Percentiles rank a stretch among this genome's conserved stretches.
Evolutionary conservation across 2,329 filamentous ascomycete genomes (phyloP).

Genomic region (Berkeleyomyces basicola): DNA sequence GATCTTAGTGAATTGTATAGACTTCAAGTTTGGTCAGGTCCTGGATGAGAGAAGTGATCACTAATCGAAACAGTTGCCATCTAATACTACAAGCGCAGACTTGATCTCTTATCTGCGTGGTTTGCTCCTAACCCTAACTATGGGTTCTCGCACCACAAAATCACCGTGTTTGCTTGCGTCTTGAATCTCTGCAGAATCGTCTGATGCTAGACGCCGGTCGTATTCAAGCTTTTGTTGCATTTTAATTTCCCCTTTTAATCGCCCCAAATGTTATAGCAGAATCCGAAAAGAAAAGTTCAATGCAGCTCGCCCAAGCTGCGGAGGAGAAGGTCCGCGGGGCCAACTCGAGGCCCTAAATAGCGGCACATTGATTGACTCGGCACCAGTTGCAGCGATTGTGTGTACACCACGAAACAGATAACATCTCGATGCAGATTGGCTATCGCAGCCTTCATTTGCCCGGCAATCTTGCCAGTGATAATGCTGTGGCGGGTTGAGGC

Average conservation of each 20-base stretch:
- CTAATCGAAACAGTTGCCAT: too few relatives aligned
- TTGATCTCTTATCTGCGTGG: too few relatives aligned
- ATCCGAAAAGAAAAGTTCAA: not conserved
- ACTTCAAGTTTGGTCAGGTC: too few relatives aligned
- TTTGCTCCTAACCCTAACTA: too few relatives aligned
- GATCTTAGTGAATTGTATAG: too few relatives aligned
- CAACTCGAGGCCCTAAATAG: not conserved
- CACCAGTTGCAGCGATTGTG: not conserved
- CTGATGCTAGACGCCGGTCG: not conserved
- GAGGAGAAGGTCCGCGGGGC: not conserved
- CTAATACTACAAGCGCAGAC: too few relatives aligned
- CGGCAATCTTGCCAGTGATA: not conserved
- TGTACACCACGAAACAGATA: not conserved
- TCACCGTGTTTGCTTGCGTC: not conserved
- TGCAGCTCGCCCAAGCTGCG: not conserved
- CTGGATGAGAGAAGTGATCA: too few relatives aligned
- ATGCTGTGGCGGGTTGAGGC: not conserved
- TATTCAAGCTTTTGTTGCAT: not conserved
- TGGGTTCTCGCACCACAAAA: too few relatives aligned
- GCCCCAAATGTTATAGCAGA: not conserved
- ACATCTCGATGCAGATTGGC: too few relatives aligned
- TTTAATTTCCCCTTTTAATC: not conserved
- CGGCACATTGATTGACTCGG: not conserved
- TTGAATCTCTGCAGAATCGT: not conserved
- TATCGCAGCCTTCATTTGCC: too few relatives aligned